A percentile compares a stretch with the other conserved stretches of the same genome.
These are phyloP conservation scores for Candida pseudofarinosa DNA, from an alignment of 805 yeast species.

Conservation along the genomic window DNA sequence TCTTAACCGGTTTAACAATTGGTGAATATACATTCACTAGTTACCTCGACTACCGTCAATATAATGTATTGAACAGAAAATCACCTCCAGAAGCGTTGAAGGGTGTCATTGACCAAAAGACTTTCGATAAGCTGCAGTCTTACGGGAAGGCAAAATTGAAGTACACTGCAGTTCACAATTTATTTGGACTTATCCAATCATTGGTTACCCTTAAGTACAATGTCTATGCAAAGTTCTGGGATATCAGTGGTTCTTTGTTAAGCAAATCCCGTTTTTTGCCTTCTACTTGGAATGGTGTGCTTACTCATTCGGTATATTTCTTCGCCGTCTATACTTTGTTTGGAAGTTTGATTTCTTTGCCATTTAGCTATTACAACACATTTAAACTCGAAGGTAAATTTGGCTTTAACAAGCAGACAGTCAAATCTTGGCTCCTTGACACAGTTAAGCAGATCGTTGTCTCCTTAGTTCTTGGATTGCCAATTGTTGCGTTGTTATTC, in stretches of 20 bases:
- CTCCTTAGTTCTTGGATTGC: constrained; percentile 59
- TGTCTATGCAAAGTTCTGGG: constrained; percentile 39
- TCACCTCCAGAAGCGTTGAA: constrained; percentile 66
- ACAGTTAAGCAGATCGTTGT: constrained; percentile 56
- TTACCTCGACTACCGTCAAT: constrained; percentile 74
- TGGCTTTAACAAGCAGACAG: constrained; percentile 88
- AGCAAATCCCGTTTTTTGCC: constrained; percentile 34
- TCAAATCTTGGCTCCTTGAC: constrained; percentile 69
- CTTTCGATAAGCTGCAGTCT: constrained; percentile 70
- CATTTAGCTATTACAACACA: constrained; percentile 68
- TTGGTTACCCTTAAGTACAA: constrained; percentile 56
- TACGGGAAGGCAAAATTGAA: constrained; percentile 77
- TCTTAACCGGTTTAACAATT: constrained; percentile 69
- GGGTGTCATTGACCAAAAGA: constrained; percentile 64
- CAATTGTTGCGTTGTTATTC: constrained; percentile 69
- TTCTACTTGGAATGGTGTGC: constrained; percentile 47
- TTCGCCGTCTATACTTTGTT: constrained; percentile 53
- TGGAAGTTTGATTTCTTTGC: constrained; percentile 55
- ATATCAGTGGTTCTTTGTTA: constrained; percentile 61
- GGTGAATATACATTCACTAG: constrained; percentile 75
- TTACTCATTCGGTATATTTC: constrained; percentile 64
- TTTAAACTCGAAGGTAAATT: constrained; percentile 89
- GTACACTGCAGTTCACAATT: constrained; percentile 56
- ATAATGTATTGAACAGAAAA: constrained; percentile 51
- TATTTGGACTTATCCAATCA: constrained; percentile 52